Evolutionary conservation across 179 eudicot species (phyloP).

Genomic region (Heliamphora ciliata): DNA sequence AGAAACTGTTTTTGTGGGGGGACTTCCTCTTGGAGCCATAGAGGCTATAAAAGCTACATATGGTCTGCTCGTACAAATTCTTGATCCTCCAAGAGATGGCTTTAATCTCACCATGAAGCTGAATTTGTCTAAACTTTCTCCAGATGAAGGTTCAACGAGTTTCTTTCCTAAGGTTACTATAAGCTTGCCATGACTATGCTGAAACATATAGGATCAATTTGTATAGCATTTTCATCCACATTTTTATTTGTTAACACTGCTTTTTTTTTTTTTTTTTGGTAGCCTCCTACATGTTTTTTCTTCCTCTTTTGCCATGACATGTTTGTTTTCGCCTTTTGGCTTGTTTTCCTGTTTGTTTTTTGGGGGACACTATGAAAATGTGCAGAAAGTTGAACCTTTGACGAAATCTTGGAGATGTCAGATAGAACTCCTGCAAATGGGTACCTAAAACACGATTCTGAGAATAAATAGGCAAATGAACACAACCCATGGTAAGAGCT

Average conservation of each 20-base stretch:
- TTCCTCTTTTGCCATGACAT: background rate
- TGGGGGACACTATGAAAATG: background rate
- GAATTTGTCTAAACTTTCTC: conserved; percentile 84
- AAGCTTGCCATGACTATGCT: conserved; percentile 39
- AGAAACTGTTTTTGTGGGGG: conserved; percentile 66
- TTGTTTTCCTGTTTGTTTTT: background rate
- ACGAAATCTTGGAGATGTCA: background rate
- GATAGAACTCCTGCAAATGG: background rate
- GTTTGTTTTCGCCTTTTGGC: background rate
- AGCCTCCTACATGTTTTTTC: background rate
- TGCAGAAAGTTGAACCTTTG: background rate
- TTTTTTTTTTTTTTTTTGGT: background rate
- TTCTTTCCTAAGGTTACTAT: conserved; percentile 56
- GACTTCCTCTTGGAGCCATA: conserved; percentile 88
- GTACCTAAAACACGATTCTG: background rate
- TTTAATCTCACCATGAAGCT: conserved; percentile 89
- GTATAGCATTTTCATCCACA: background rate
- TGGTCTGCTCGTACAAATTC: conserved; percentile 66
- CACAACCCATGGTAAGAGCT: background rate
- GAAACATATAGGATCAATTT: conserved; percentile 17
- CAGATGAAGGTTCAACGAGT: conserved; percentile 90
- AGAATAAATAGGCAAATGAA: background rate
- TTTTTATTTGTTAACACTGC: background rate
- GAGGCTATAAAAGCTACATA: conserved; percentile 87
- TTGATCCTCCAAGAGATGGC: conserved; percentile 97